A percentile compares a stretch with the other conserved stretches of the same genome.
Conservation (phyloP, 2,329 filamentous ascomycete species). For the Simplicillium aogashimaense region DNA sequence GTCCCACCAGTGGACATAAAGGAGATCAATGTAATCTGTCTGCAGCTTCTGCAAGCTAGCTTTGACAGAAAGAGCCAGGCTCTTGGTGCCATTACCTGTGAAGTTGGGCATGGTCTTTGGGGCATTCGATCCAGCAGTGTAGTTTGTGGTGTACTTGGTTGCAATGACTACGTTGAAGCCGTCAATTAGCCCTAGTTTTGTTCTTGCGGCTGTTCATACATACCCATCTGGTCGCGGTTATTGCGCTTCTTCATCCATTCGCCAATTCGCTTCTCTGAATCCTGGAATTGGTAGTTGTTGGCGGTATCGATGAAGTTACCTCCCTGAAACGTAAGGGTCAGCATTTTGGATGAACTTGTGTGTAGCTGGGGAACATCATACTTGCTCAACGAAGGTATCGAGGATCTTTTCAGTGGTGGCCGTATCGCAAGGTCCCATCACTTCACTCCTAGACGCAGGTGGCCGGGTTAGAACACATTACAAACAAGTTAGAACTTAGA, state of each 20-base stretch:
- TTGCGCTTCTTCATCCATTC: conserved; percentile 58
- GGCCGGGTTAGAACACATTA: too few species aligned
- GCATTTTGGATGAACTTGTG: too few species aligned
- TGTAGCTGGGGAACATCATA: conserved; percentile 7
- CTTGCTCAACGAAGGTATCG: conserved; percentile 54
- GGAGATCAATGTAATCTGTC: conserved; percentile 60
- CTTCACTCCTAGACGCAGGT: conserved; percentile 28
- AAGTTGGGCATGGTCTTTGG: conserved; percentile 39
- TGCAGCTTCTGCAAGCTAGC: conserved; percentile 50
- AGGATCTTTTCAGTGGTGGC: conserved; percentile 52
- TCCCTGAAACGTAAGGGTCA: conserved; percentile 21
- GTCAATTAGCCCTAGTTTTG: not conserved
- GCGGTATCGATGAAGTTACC: conserved; percentile 69
- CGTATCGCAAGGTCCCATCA: conserved; percentile 57
- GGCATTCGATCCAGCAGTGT: conserved; percentile 28
- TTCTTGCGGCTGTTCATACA: conserved; percentile 9
- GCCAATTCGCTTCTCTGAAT: conserved; percentile 58
- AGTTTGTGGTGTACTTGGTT: conserved; percentile 59
- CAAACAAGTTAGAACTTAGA: too few species aligned
- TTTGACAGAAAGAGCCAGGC: conserved; percentile 43
- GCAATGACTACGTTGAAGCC: conserved; percentile 43
- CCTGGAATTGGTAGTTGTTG: conserved; percentile 55
- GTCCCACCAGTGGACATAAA: conserved; percentile 60
- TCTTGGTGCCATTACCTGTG: conserved; percentile 53
- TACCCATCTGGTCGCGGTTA: conserved; percentile 56